A percentile compares a stretch with the other conserved stretches of the same genome.
Evolutionary conservation across 2,329 filamentous ascomycete species (phyloP).

Genomic region (Aureobasidium sp.): DNA sequence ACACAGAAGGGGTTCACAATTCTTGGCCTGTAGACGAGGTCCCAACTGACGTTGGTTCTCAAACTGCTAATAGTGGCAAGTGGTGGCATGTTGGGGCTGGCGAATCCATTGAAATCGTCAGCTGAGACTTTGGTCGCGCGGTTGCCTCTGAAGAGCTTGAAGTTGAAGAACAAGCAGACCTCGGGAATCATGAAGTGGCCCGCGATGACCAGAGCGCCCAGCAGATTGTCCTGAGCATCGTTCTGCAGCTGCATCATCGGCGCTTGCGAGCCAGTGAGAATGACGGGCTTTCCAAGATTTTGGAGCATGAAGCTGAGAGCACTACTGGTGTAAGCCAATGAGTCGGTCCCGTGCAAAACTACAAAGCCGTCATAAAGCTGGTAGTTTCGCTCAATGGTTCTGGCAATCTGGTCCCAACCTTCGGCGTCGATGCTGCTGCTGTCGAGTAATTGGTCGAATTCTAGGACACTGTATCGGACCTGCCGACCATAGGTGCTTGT

Average conservation of each 20-base stretch:
- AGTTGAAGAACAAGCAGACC: slow-evolving; percentile 89
- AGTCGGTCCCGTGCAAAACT: slow-evolving; percentile 85
- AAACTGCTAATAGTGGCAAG: slow-evolving; percentile 75
- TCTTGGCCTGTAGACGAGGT: slow-evolving; percentile 66
- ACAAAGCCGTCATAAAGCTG: slow-evolving; percentile 85
- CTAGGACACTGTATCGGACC: slow-evolving; percentile 75
- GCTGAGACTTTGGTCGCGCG: slow-evolving; percentile 82
- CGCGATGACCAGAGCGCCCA: slow-evolving; percentile 81
- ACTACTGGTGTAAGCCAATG: slow-evolving; percentile 77
- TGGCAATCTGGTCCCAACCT: slow-evolving; percentile 79
- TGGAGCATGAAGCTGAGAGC: slow-evolving; percentile 90
- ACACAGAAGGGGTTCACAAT: slow-evolving; percentile 67
- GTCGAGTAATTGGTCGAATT: slow-evolving; percentile 79
- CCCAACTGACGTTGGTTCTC: slow-evolving; percentile 75
- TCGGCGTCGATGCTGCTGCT: slow-evolving; percentile 82
- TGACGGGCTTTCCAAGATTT: slow-evolving; percentile 83
- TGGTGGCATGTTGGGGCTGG: slow-evolving; percentile 76
- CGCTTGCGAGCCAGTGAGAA: slow-evolving; percentile 64
- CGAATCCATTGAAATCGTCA: slow-evolving; percentile 79
- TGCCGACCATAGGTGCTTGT: slow-evolving; percentile 71
- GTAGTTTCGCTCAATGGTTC: slow-evolving; percentile 76
- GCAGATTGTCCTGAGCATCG: slow-evolving; percentile 83
- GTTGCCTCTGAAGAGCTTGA: slow-evolving; percentile 83
- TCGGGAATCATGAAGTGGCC: slow-evolving; percentile 90
- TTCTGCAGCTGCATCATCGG: slow-evolving; percentile 87